These are phyloP conservation scores for Dictyostelium discoideum DNA, from an alignment of 78 protist genomes.

Conservation along the genomic window dicty_2.7 NC_007090.3:3979501-3980000, in stretches of 20 bases:
- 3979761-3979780: background rate
- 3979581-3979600: background rate
- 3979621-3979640: slow-evolving; percentile 12
- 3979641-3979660: slow-evolving; percentile 15
- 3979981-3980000: background rate
- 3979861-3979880: background rate
- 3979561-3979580: no score
- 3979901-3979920: background rate
- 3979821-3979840: background rate
- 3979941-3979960: background rate
- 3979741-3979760: background rate
- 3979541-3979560: no score
- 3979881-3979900: background rate
- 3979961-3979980: background rate
- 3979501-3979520: slow-evolving; percentile 15
- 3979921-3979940: background rate
- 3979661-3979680: background rate
- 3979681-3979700: background rate
- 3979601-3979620: slow-evolving; percentile 12
- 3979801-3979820: background rate
- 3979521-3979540: slow-evolving; percentile 16
- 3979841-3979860: background rate
- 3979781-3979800: background rate
- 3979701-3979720: background rate
- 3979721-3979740: background rate